These are phyloP conservation scores for Ministeria vibrans DNA, from an alignment of 78 protist genomes.

Conservation along the genomic window DNA sequence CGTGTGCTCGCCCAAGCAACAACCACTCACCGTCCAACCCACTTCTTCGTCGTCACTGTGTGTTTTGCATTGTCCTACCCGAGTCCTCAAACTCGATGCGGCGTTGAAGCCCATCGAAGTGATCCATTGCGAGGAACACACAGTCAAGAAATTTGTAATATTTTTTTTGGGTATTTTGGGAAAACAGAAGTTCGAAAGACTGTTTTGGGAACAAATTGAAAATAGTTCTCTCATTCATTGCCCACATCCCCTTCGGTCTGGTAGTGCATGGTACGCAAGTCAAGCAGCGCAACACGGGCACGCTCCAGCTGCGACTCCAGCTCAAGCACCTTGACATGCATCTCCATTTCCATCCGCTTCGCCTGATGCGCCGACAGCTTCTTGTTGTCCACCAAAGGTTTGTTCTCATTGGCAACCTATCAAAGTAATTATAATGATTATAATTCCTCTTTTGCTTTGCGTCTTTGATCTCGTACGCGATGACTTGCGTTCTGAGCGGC, in stretches of 20 bases:
- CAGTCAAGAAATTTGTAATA: neutral
- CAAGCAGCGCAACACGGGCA: neutral
- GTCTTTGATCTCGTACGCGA: neutral
- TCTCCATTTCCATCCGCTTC: conserved; percentile 15
- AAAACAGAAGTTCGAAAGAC: neutral
- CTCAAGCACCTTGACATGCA: conserved; percentile 11
- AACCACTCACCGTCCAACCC: neutral
- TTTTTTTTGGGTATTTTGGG: neutral
- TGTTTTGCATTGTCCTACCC: neutral
- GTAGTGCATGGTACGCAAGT: neutral
- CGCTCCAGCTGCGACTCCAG: neutral
- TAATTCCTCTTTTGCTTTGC: neutral
- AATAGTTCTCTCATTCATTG: neutral
- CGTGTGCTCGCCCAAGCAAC: too few relatives aligned
- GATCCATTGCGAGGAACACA: neutral
- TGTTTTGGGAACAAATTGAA: neutral
- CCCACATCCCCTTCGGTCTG: neutral
- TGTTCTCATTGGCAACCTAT: neutral
- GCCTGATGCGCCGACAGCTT: conserved; percentile 13
- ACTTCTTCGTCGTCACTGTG: neutral
- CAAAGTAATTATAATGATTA: neutral
- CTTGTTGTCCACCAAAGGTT: neutral
- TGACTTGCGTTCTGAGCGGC: conserved; percentile 15
- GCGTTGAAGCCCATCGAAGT: neutral
- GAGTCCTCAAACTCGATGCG: neutral